phyloP scores from a whole-genome alignment of 805 yeast species.

The Saturnispora gosingensis region DNA sequence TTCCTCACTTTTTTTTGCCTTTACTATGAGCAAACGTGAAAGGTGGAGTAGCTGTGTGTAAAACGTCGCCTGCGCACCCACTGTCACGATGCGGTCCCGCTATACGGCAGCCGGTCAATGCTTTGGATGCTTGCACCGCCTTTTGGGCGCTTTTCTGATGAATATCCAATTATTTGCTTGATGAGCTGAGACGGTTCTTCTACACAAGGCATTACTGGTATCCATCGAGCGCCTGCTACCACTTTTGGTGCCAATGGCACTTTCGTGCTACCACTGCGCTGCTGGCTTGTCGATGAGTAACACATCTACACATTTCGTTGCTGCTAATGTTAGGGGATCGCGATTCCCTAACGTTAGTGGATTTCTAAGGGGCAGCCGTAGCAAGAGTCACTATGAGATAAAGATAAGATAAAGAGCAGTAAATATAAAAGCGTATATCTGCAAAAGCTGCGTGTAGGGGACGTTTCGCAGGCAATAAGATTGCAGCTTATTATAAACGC shows the following conservation, averaged over 20 bases:
- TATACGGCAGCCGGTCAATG: no score
- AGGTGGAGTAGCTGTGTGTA: background rate
- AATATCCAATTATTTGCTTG: no score
- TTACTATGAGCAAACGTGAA: background rate
- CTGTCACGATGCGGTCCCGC: no score
- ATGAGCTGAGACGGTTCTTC: no score
- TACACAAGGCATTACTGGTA: background rate
- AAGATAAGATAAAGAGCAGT: background rate
- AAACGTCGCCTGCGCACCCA: no score
- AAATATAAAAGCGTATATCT: no score
- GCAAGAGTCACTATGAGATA: background rate
- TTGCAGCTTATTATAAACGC: no score
- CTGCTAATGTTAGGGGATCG: constrained; percentile 9
- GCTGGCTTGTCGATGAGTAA: background rate
- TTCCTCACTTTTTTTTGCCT: background rate
- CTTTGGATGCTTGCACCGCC: no score
- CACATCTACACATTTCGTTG: background rate
- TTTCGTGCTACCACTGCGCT: background rate
- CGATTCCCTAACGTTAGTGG: constrained; percentile 10
- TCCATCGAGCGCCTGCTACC: background rate
- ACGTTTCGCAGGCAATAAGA: no score
- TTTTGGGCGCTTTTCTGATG: no score
- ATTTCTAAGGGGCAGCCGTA: background rate
- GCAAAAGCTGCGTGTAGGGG: no score
- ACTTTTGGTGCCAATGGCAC: background rate